phyloP scores from a whole-genome alignment of 164 flowering plant species.

The grape (Vitis vinifera) region DNA sequence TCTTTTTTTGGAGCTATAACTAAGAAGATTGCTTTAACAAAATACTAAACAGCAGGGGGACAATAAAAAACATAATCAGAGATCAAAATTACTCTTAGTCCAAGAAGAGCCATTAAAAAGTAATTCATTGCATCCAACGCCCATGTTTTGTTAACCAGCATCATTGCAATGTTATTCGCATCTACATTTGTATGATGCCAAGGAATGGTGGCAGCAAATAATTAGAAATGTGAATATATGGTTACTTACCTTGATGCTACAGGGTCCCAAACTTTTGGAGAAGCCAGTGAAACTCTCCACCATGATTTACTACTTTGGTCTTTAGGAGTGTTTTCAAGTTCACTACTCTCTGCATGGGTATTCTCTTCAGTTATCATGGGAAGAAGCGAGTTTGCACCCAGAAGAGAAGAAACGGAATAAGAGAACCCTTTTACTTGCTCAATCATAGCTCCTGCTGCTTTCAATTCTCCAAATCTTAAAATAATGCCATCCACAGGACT shows the following conservation, averaged over 20 bases:
- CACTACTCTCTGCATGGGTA: conserved; percentile 27
- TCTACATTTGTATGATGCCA: too few species aligned
- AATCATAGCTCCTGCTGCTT: conserved; percentile 76
- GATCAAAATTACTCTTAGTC: too few species aligned
- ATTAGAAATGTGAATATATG: conserved; percentile 7
- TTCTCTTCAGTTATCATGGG: conserved; percentile 44
- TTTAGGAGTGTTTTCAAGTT: conserved; percentile 22
- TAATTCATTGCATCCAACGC: too few species aligned
- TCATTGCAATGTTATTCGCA: too few species aligned
- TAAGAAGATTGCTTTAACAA: too few species aligned
- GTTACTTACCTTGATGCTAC: conserved; percentile 67
- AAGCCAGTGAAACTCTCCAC: conserved; percentile 88
- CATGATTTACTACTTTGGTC: conserved; percentile 57
- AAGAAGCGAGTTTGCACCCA: conserved; percentile 66
- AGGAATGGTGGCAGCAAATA: not conserved
- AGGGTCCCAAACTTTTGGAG: conserved; percentile 68
- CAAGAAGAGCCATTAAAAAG: too few species aligned
- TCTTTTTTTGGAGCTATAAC: too few species aligned
- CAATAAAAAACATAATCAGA: too few species aligned
- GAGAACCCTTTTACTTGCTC: conserved; percentile 98
- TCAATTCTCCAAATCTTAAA: conserved; percentile 85
- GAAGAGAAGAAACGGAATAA: conserved; percentile 80
- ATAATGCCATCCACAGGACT: conserved; percentile 97
- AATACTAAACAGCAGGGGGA: too few species aligned
- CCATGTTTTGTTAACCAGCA: too few species aligned